These are phyloP conservation scores for Barnettozyma hawaiiensis DNA, from an alignment of 1,139 yeast genomes.

Conservation along the genomic window DNA sequence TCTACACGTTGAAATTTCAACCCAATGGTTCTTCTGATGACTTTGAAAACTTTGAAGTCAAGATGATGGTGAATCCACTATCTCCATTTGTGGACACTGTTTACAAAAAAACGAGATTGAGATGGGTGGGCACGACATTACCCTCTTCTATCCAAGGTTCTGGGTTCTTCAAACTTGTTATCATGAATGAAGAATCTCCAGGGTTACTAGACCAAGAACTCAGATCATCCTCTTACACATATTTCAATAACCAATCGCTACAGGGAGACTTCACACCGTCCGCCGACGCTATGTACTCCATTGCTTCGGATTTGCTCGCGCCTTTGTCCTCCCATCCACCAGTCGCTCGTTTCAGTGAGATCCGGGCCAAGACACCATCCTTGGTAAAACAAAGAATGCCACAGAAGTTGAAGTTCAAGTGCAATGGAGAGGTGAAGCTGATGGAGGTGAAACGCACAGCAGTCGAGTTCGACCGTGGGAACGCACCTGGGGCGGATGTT, in stretches of 20 bases:
- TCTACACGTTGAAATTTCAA: conserved; percentile 19
- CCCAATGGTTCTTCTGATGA: conserved; percentile 16
- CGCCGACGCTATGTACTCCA: neutral
- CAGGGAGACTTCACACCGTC: neutral
- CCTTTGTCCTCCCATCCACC: conserved; percentile 16
- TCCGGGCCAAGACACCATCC: conserved; percentile 15
- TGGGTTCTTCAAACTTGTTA: conserved; percentile 22
- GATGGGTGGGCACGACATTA: conserved; percentile 25
- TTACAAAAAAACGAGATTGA: conserved; percentile 18
- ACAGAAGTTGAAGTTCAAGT: conserved; percentile 26
- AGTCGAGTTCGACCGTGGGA: neutral
- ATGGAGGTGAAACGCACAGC: conserved; percentile 22
- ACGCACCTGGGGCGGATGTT: no score
- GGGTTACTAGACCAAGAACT: conserved; percentile 23
- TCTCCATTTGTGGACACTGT: conserved; percentile 20
- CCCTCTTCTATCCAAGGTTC: conserved; percentile 16
- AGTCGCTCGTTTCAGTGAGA: conserved; percentile 24
- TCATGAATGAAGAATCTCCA: conserved; percentile 29
- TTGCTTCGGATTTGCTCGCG: conserved; percentile 9
- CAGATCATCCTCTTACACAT: conserved; percentile 6
- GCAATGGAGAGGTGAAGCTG: conserved; percentile 28
- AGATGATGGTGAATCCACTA: conserved; percentile 18
- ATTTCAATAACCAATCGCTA: neutral
- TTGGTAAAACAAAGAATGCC: conserved; percentile 19
- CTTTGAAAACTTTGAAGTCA: conserved; percentile 17